Base-by-base conservation (phyloP, 345 rosid genomes). In the Citrus inodora region DNA sequence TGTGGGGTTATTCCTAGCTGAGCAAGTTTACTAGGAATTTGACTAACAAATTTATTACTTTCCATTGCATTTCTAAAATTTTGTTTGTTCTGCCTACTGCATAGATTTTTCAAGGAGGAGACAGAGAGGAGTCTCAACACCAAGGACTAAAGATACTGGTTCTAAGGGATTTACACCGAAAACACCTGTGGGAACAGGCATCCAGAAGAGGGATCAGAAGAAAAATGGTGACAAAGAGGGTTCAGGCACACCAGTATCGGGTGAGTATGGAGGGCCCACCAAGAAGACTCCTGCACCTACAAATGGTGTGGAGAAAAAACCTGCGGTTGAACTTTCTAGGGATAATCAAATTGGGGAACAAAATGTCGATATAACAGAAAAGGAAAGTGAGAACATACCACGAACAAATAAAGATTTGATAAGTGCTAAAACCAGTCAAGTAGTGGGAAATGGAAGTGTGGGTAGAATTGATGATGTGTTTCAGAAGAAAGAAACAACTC, bases 51-150 rank as follows among this genome's bases (percentile, higher is more conserved):
- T 46, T 11, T 22, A 9, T 48, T 42, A 61, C 35, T 60, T 76
- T 63, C 19, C 73, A 61, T 35, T 70, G 21, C 56, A 24, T 28
- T 69, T 71, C 22, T 27, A 46, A 55, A 27, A 28, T 66, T 30
- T 27, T 65, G 35, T 14, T 61, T 65, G 61, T 25, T 16, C 58
- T 53, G 4, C 58, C n/a, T 60, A 56, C 69, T 73, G 63, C 48
- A 73, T 85, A 93, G 99, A 93, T 84, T 95, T 90, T 86, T 85
- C 92, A 14, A 86, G 80, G 86, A 87, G 85, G 88, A 95, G 86
- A 82, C 91, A 76, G 51, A 88, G 85, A 81, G 91, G 73, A 78
- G 61, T 65, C 40, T 78, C 92, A 13, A 75, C 82, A 55, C 84
- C 89, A 25, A 86, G 85, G 65, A 80, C 93, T 17, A 87, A 82